Percentiles rank a stretch among this genome's conserved stretches.
phyloP scores from a whole-genome alignment of 208 protist genomes.

The Cochliopodium minus region DNA sequence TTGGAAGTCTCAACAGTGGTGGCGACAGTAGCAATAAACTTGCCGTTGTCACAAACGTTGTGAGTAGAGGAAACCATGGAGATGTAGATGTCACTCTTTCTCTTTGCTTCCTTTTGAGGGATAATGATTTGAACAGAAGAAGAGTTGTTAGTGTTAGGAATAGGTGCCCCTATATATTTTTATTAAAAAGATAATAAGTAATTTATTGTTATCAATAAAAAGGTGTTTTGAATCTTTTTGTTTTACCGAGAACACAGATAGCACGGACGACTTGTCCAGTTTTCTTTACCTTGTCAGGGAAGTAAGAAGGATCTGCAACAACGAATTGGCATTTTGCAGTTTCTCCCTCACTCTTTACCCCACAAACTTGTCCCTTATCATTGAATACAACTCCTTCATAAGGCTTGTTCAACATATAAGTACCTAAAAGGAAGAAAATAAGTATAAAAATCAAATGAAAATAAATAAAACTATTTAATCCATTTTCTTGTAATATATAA shows the following conservation, averaged over 20 bases:
- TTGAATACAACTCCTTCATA: slow-evolving; percentile 86
- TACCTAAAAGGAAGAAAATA: too few species aligned
- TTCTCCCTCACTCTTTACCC: slow-evolving; percentile 66
- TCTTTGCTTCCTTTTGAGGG: slow-evolving; percentile 73
- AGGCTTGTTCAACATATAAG: slow-evolving; percentile 94
- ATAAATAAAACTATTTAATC: too few species aligned
- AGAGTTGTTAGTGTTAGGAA: slow-evolving; percentile 49
- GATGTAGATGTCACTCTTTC: slow-evolving; percentile 93
- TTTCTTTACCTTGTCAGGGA: slow-evolving; percentile 74
- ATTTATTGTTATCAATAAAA: slow-evolving; percentile 8
- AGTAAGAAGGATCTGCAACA: slow-evolving; percentile 96
- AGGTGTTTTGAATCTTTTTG: too few species aligned
- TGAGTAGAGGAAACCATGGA: slow-evolving; percentile 67
- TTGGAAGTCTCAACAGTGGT: slow-evolving; percentile 87
- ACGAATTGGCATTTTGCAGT: slow-evolving; percentile 68
- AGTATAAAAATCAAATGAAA: too few species aligned
- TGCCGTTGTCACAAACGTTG: slow-evolving; percentile 82
- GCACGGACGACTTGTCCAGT: slow-evolving; percentile 78
- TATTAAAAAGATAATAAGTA: background rate
- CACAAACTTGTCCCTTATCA: slow-evolving; percentile 68
- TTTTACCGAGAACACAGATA: slow-evolving; percentile 89
- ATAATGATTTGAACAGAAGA: slow-evolving; percentile 90
- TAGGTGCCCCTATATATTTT: too few species aligned
- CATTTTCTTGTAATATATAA: too few species aligned
- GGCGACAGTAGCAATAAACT: slow-evolving; percentile 87